Percentiles rank a stretch among this genome's conserved stretches.
These are phyloP conservation scores for Acacia acuminata DNA, from an alignment of 306 rosid species.

Conservation along the genomic window DNA sequence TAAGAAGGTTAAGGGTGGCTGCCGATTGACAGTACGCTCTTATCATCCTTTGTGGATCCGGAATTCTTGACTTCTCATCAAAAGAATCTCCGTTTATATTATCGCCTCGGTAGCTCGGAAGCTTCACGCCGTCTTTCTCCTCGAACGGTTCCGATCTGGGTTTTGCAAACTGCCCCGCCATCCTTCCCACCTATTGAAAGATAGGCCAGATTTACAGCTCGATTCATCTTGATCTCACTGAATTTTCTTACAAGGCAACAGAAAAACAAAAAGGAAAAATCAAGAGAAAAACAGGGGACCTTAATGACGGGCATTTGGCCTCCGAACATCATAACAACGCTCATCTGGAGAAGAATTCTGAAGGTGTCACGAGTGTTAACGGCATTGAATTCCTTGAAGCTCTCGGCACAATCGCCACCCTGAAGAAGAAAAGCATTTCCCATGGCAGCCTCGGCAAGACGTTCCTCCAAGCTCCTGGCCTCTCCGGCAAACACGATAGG, in stretches of 20 bases:
- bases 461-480: slow-evolving; percentile 84
- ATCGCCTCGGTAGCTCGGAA: slow-evolving; percentile 98
- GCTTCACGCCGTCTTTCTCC: slow-evolving; percentile 88
- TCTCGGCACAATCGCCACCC: slow-evolving; percentile 98
- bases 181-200: slow-evolving; percentile 77
- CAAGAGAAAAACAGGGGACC: slow-evolving; percentile 40
- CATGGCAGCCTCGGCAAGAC: slow-evolving; percentile 72
- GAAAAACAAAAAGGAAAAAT: neutral
- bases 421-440: slow-evolving; percentile 91
- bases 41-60: slow-evolving; percentile 95
- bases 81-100: slow-evolving; percentile 93
- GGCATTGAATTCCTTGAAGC: slow-evolving; percentile 97
- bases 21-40: slow-evolving; percentile 97
- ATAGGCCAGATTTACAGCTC: slow-evolving; percentile 22
- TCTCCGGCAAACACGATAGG: slow-evolving; percentile 98
- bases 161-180: slow-evolving; percentile 99
- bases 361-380: slow-evolving; percentile 92
- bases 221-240: neutral
- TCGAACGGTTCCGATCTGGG: slow-evolving; percentile 94
- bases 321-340: slow-evolving; percentile 92
- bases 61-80: slow-evolving; percentile 75
- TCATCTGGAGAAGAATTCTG: slow-evolving; percentile 89
- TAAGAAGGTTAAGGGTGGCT: slow-evolving; percentile 85
- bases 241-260: neutral
- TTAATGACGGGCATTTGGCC: slow-evolving; percentile 96